Conservation (phyloP, 2,329 filamentous ascomycete species). For the Podosphaera xanthii region DNA sequence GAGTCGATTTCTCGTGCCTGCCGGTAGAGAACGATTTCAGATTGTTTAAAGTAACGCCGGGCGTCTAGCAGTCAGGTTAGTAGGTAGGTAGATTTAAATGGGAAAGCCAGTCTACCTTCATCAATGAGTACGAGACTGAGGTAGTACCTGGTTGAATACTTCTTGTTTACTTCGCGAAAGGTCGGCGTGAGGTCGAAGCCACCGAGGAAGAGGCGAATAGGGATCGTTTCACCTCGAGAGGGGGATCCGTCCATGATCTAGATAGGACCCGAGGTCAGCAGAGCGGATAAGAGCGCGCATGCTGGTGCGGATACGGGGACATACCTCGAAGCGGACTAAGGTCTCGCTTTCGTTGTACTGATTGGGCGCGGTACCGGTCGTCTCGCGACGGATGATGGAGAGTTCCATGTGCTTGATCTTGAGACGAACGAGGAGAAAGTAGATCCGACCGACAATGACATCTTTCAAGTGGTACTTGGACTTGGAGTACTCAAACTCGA, state of each 20-base stretch:
- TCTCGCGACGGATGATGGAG: conserved; percentile 90
- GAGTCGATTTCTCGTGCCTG: conserved; percentile 40
- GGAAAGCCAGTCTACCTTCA: conserved; percentile 36
- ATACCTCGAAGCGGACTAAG: conserved; percentile 78
- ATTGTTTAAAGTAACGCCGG: conserved; percentile 95
- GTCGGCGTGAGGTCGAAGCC: conserved; percentile 95
- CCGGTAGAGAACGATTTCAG: conserved; percentile 88
- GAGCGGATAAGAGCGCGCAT: neutral
- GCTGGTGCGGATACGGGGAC: conserved; percentile 2
- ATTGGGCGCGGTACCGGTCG: conserved; percentile 86
- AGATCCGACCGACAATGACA: conserved; percentile 95
- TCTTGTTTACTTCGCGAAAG: conserved; percentile 99
- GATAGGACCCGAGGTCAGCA: neutral
- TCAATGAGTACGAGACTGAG: conserved; percentile 88
- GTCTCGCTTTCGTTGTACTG: conserved; percentile 99
- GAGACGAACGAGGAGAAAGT: conserved; percentile 85
- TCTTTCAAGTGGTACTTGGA: conserved; percentile 98
- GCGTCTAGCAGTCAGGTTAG: conserved; percentile 39
- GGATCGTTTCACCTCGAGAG: conserved; percentile 78
- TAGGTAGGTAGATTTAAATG: neutral
- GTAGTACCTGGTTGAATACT: conserved; percentile 96
- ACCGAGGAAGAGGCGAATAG: conserved; percentile 86
- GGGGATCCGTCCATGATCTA: conserved; percentile 99
- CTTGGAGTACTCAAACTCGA: conserved; percentile 99
- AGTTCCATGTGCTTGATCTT: conserved; percentile 99